Conservation (phyloP, 78 protist genomes). For the Protostelium mycophagum region DNA sequence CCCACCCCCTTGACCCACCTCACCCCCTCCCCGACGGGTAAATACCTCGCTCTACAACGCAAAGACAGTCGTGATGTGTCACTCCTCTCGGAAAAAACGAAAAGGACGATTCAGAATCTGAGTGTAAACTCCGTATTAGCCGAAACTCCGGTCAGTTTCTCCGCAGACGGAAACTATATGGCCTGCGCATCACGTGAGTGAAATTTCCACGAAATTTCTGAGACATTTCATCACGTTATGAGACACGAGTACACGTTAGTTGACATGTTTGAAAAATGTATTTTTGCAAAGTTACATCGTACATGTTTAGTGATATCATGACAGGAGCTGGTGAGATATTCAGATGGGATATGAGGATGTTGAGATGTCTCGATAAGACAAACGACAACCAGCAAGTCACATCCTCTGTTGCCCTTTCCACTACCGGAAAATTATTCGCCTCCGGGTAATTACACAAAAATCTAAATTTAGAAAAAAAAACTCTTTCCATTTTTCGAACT, state of each 20-base stretch:
- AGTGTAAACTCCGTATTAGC: not conserved
- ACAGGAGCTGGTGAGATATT: not conserved
- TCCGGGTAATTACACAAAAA: not conserved
- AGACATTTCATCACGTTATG: not conserved
- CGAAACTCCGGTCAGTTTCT: not conserved
- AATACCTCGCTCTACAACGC: not conserved
- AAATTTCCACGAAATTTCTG: not conserved
- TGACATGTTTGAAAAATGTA: too few relatives aligned
- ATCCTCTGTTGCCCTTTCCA: not conserved
- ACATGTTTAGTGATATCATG: not conserved
- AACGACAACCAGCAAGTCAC: not conserved
- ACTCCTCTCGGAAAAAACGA: not conserved
- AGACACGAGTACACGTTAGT: too few relatives aligned
- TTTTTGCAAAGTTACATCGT: too few relatives aligned
- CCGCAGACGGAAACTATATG: not conserved
- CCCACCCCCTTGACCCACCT: too few relatives aligned
- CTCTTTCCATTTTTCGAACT: too few relatives aligned
- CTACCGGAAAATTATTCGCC: not conserved
- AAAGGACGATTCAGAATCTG: not conserved
- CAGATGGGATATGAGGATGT: not conserved
- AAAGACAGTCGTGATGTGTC: not conserved
- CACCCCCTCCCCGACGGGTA: not conserved
- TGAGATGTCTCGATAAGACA: not conserved
- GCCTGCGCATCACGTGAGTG: not conserved
- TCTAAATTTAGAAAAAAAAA: too few relatives aligned